A percentile compares a stretch with the other conserved stretches of the same genome.
These are phyloP conservation scores for Flaveria brownii DNA, from an alignment of 129 eudicot species.

Conservation along the genomic window DNA sequence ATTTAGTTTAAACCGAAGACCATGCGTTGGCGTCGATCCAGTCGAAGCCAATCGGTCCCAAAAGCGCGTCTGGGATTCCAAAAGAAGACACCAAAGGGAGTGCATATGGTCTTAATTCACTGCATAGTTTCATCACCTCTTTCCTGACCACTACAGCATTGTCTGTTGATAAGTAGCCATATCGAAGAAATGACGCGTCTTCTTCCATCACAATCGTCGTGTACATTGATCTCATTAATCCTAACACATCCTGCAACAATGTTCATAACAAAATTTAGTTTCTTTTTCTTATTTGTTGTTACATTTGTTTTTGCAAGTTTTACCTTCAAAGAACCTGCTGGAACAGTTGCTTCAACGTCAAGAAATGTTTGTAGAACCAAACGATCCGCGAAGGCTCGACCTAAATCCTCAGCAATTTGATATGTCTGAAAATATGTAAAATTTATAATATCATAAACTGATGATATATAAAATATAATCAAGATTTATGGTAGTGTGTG, in stretches of 20 bases:
- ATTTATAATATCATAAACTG: background rate
- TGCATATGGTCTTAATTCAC: conserved; percentile 85
- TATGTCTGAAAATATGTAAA: conserved; percentile 46
- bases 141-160: conserved; percentile 73
- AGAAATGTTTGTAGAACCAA: conserved; percentile 58
- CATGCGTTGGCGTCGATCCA: conserved; percentile 85
- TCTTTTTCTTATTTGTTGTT: background rate
- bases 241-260: conserved; percentile 58
- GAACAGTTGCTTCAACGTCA: conserved; percentile 67
- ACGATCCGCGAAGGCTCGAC: conserved; percentile 80
- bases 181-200: conserved; percentile 80
- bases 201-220: conserved; percentile 73
- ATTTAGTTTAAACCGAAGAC: conserved; percentile 39
- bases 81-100: conserved; percentile 75
- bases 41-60: conserved; percentile 82
- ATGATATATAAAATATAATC: background rate
- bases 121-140: conserved; percentile 69
- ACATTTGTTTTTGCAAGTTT: background rate
- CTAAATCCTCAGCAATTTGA: conserved; percentile 94
- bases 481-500: background rate
- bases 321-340: conserved; percentile 70
- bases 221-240: conserved; percentile 69
- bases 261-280: background rate
- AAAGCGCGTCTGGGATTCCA: conserved; percentile 90
- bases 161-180: conserved; percentile 63